Base-by-base conservation (phyloP, 176 grass and related monocot species). In the Aegilops speltoides region DNA sequence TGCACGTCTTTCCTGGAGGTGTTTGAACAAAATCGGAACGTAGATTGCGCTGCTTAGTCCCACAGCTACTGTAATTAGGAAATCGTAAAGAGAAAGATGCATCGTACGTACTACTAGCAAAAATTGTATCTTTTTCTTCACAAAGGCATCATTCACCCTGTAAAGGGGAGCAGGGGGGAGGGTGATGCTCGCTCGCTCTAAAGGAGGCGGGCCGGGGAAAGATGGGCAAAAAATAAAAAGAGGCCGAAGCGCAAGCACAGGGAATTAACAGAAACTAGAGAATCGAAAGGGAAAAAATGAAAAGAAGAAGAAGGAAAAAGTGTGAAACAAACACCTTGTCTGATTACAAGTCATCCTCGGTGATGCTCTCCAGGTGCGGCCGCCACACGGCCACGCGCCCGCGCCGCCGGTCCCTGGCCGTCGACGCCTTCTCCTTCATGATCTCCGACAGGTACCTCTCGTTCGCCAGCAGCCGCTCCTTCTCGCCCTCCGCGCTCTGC, bases 341-440 rank as follows among this genome's bases (percentile, higher is more conserved):
- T 90, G 78, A 83, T 98, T 92, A 98, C 80, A 98, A 92, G 87
- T 94, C 96, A 84, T 89, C 88, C 88, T 98, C 96, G 75, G 91
- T 95, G 88, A 98, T 98, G 88, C 96, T 98, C 87, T 98, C 96
- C 45, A 98, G 85, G 89, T 94, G 96, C 73, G 96, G 93, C 26
- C 94, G 92, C 97, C 97, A 99, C 45, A 99, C 97, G 13, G 89
- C 92, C 61, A 94, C 87, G 63, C 97, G 90, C 37, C 94, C 92
- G 57, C 90, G 90, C 92, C 89, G 90, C 79, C 90, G 80, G 4
- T 93, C 94, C 76, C 89, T 79, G 48, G 86, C 86, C 26, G 92
- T 85, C 77, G 94, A 90, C 13, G 86, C 87, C 82, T 91, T 96
- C 90, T 99, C 92, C 64, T 91, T 92, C 85, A 98, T 80, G 82